Conservation (phyloP, 805 yeast genomes). For the Candida cerambycidarum region DNA sequence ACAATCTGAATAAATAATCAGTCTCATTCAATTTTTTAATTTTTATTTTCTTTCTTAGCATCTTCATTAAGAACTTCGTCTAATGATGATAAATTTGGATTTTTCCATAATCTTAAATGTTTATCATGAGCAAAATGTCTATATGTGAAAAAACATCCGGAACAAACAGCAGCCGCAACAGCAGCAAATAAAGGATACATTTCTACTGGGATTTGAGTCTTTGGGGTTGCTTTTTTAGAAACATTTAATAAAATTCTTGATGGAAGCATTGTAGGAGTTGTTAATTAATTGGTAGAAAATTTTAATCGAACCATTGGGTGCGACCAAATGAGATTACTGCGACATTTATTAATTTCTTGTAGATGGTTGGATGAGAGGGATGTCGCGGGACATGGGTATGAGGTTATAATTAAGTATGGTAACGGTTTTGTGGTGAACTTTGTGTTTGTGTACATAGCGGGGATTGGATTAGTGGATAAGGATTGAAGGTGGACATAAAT, state of each 20-base stretch:
- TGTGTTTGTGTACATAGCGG: too few species aligned
- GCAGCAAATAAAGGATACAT: slow-evolving; percentile 50
- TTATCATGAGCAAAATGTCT: slow-evolving; percentile 47
- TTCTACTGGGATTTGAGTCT: slow-evolving; percentile 36
- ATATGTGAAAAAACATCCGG: slow-evolving; percentile 44
- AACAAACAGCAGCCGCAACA: slow-evolving; percentile 39
- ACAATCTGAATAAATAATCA: slow-evolving; percentile 2
- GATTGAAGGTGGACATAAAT: too few species aligned
- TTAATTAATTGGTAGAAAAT: slow-evolving; percentile 6
- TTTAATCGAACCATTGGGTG: slow-evolving; percentile 15
- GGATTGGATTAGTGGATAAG: not conserved
- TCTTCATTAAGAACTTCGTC: slow-evolving; percentile 43
- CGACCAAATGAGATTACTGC: not conserved
- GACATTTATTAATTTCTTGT: not conserved
- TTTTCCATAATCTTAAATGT: slow-evolving; percentile 48
- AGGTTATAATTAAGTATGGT: too few species aligned
- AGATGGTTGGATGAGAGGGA: slow-evolving; percentile 5
- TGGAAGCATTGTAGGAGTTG: slow-evolving; percentile 32
- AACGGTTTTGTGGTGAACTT: too few species aligned
- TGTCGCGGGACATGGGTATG: not conserved
- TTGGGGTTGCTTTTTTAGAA: slow-evolving; percentile 28
- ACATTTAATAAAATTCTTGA: slow-evolving; percentile 40
- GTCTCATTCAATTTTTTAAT: too few species aligned
- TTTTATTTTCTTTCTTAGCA: slow-evolving; percentile 18
- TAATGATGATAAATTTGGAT: slow-evolving; percentile 43